Evolutionary conservation across 176 grass and related monocot genomes (phyloP).

Genomic region (Eleusine coracana): DNA sequence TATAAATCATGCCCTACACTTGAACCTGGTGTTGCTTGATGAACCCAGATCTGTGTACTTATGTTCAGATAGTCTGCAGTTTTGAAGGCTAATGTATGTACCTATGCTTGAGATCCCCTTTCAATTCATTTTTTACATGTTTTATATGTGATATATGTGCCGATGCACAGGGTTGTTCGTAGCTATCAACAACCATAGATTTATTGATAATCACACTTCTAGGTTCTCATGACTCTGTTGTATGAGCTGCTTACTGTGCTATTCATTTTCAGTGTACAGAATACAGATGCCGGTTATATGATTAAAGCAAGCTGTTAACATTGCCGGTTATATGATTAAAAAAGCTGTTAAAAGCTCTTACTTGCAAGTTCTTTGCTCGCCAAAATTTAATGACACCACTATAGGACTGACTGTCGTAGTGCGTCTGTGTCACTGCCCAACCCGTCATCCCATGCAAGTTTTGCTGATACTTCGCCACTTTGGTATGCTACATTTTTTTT

Average conservation of each 20-base stretch:
- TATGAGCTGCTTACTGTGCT: not conserved
- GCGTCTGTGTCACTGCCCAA: not conserved
- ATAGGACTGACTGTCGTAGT: too few species aligned
- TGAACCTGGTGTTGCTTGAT: slow-evolving; percentile 21
- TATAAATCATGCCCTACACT: slow-evolving; percentile 29
- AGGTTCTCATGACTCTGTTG: not conserved
- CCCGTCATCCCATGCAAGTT: not conserved
- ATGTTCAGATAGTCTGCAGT: slow-evolving; percentile 12
- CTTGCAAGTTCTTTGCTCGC: too few species aligned
- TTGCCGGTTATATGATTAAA: slow-evolving; percentile 1
- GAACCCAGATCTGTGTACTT: not conserved
- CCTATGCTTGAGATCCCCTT: not conserved
- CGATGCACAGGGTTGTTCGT: not conserved
- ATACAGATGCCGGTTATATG: slow-evolving; percentile 1
- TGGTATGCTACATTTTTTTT: not conserved
- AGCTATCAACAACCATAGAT: not conserved
- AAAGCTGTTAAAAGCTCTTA: not conserved
- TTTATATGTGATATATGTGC: not conserved
- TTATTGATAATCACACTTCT: not conserved
- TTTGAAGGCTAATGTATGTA: slow-evolving; percentile 27
- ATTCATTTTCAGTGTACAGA: slow-evolving; percentile 16
- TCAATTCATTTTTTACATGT: not conserved
- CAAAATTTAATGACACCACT: too few species aligned
- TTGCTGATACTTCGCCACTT: not conserved
- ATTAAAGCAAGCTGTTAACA: not conserved